phyloP scores from a whole-genome alignment of 2,329 filamentous ascomycete genomes.

The Fulvia fulva region DNA sequence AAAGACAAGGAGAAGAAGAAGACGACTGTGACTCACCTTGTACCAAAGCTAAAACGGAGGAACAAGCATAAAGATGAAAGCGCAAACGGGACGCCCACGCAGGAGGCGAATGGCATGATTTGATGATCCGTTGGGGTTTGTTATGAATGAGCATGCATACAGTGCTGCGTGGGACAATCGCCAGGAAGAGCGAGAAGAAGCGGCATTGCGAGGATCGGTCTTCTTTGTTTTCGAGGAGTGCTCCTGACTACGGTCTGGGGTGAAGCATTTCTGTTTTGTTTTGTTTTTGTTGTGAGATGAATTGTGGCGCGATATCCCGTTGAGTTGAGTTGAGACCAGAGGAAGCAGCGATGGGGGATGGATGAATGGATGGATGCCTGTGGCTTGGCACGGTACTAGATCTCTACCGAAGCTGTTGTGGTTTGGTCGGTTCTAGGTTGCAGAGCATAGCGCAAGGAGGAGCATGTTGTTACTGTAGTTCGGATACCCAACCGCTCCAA shows the following conservation, averaged over 20 bases:
- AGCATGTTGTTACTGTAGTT: neutral
- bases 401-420: neutral
- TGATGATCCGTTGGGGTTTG: neutral
- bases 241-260: neutral
- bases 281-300: neutral
- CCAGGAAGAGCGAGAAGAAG: neutral
- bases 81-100: neutral
- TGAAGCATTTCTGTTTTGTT: neutral
- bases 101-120: constrained; percentile 3
- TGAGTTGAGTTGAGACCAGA: neutral
- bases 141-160: neutral
- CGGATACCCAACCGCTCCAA: neutral
- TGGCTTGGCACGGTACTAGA: neutral
- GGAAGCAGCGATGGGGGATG: too few relatives aligned
- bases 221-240: neutral
- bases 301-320: neutral
- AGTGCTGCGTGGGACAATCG: neutral
- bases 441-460: neutral
- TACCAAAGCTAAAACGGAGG: constrained; percentile 36
- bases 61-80: constrained; percentile 32
- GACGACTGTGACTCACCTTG: constrained; percentile 29
- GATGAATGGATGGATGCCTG: neutral
- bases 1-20: constrained; percentile 35
- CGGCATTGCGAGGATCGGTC: neutral
- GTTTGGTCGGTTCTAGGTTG: neutral